Evolutionary conservation across 2,329 filamentous ascomycete species (phyloP), one percentile per base, ranked within the genome.

Genomic region (Diaporthe caulivora): DNA sequence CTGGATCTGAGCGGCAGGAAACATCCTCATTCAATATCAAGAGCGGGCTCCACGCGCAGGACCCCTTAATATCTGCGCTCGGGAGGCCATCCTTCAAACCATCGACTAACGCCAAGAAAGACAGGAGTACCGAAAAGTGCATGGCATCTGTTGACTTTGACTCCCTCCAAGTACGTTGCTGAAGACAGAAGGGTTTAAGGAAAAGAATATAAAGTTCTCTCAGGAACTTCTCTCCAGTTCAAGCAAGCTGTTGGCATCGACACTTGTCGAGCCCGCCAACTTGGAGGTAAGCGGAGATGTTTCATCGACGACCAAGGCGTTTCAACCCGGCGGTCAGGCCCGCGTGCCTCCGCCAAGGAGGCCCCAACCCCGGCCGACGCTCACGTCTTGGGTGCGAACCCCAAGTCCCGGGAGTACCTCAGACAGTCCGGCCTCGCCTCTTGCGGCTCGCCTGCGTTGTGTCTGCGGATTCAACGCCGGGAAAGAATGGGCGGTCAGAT

Each of bases 221-320:
- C 18, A 18, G 44, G 21, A 34, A 9, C 37, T 17, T 17, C 24
- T 17, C 21, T 11, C 21, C 62, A 26, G 8, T n/a, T 37, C 44
- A 65, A 37, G 42, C 29, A 24, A 49, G 42, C 44, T 37, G 42
- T 4, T 49, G 29, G 44, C 44, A 13, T 51, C 29, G 21, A 65
- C n/a, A 7, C 44, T 51, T n/a, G 3, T 65, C 31, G 44, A 51
- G 44, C 15, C 44, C 62, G 21, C 44, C 62, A 65, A 21, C 62
- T 51, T 51, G 62, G 62, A 65, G 62, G 62, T 65, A 65, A 65
- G 62, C 62, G 44, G 47, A 51, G 44, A 37, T 65, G 62, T 65
- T 65, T 65, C 62, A 65, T 65, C 62, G 62, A 65, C 62, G 44
- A 65, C 62, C 62, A 51, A 65, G 44, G 29, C 44, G 62, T 65